phyloP scores from a whole-genome alignment of 2,329 filamentous ascomycete species.

The Diaporthe vaccinii region DNA sequence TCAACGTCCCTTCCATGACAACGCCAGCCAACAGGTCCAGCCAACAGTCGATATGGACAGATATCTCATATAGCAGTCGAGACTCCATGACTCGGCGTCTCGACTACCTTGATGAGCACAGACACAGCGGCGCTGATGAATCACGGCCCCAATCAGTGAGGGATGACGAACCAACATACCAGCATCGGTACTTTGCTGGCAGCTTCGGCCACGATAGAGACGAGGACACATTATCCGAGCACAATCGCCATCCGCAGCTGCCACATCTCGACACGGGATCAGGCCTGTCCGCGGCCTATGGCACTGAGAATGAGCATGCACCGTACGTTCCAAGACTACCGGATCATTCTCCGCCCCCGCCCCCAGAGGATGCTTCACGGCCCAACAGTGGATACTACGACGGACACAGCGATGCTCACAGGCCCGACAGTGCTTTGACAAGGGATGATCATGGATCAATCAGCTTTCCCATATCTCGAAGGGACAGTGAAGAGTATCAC shows the following conservation, averaged over 20 bases:
- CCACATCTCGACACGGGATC: slow-evolving; percentile 66
- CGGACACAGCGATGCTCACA: slow-evolving; percentile 57
- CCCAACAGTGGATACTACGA: slow-evolving; percentile 58
- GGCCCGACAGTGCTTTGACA: slow-evolving; percentile 57
- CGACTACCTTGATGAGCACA: slow-evolving; percentile 37
- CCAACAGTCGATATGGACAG: slow-evolving; percentile 72
- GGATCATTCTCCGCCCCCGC: slow-evolving; percentile 64
- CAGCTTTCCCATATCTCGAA: slow-evolving; percentile 59
- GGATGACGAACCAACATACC: slow-evolving; percentile 38
- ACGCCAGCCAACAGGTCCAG: slow-evolving; percentile 63
- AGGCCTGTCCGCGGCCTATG: slow-evolving; percentile 62
- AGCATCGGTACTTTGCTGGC: slow-evolving; percentile 34
- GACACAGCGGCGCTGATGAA: slow-evolving; percentile 59
- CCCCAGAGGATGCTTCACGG: slow-evolving; percentile 55
- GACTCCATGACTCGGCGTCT: slow-evolving; percentile 39
- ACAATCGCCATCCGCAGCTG: slow-evolving; percentile 54
- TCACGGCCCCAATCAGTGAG: slow-evolving; percentile 40
- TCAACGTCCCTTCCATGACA: slow-evolving; percentile 61
- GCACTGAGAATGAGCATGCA: slow-evolving; percentile 27
- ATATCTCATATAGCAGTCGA: slow-evolving; percentile 58
- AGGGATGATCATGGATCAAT: slow-evolving; percentile 57
- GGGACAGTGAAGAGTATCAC: slow-evolving; percentile 61
- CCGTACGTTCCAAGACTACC: slow-evolving; percentile 53
- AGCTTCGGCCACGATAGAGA: slow-evolving; percentile 18
- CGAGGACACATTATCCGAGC: slow-evolving; percentile 27